These are phyloP conservation scores for Tubosaeta sp. DNA, from an alignment of 768 basidiomycete species.

Conservation along the genomic window DNA sequence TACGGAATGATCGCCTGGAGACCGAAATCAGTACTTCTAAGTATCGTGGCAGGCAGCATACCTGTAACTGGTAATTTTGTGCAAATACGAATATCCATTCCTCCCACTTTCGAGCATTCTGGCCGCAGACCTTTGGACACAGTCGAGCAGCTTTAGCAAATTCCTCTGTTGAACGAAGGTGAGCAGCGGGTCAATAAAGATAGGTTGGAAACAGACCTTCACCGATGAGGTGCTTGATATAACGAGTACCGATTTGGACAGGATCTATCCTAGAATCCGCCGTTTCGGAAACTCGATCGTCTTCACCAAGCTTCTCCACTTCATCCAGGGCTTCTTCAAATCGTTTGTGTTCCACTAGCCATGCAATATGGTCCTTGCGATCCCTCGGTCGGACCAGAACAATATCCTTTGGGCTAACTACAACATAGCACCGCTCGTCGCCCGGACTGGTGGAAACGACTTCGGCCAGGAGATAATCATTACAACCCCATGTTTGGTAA, in stretches of 20 bases:
- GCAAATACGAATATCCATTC: conserved; percentile 92
- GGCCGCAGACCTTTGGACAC: conserved; percentile 81
- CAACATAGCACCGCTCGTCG: conserved; percentile 62
- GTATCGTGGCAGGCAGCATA: conserved; percentile 30
- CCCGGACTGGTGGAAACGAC: conserved; percentile 25
- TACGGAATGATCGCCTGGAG: conserved; percentile 80
- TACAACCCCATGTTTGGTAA: conserved; percentile 84
- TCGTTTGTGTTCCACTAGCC: conserved; percentile 81
- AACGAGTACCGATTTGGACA: conserved; percentile 75
- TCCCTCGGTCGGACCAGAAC: conserved; percentile 88
- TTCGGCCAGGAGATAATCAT: conserved; percentile 79
- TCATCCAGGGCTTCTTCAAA: conserved; percentile 89
- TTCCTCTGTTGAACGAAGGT: conserved; percentile 37
- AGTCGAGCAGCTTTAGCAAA: conserved; percentile 78
- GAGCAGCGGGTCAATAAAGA: neutral
- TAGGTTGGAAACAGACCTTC: conserved; percentile 51
- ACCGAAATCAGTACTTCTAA: neutral
- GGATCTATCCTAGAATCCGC: conserved; percentile 46
- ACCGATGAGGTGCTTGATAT: conserved; percentile 78
- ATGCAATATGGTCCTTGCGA: conserved; percentile 82
- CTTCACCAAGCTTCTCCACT: conserved; percentile 58
- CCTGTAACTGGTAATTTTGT: conserved; percentile 74
- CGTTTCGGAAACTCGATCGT: conserved; percentile 27
- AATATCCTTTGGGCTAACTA: conserved; percentile 82
- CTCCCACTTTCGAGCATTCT: conserved; percentile 85